Base-by-base conservation (phyloP, 176 grass and related monocot genomes). In the Neostapfia colusana region DNA sequence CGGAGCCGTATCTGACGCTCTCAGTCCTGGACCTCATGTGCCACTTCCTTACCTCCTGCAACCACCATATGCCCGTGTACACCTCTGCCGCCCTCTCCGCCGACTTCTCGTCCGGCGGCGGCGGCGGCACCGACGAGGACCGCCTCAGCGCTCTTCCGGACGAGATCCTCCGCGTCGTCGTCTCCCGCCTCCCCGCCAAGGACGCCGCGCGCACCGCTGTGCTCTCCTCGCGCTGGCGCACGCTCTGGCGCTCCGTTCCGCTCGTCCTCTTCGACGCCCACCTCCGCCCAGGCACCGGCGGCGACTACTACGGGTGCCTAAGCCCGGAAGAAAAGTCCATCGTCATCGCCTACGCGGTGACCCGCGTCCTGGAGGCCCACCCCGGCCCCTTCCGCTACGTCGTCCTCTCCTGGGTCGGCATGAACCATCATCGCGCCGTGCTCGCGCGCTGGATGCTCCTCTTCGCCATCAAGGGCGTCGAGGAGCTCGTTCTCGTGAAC, bases 401-500 rank as follows among this genome's bases (percentile, higher is more conserved):
- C 53, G 2, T 3, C n/a, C 21, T 56, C n/a, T 56, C 53, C n/a
- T 23, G 7, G n/a, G 53, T 21, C n/a, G 8, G 1, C 53, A 56
- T 56, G 53, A 2, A 24, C n/a, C 8, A 9, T 7, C 53, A 24
- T 8, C n/a, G 8, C 53, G 20, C 53, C 53, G 53, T 23, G 53
- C n/a, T 56, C n/a, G 53, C n/a, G 53, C 53, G 53, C 53, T 56
- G 53, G 53, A 10, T 56, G 8, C n/a, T 10, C 53, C n/a, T 56
- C n/a, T n/a, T 56, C n/a, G 53, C 53, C 53, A 3, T 10, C 8
- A 56, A 56, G n/a, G n/a, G n/a, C 20, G 53, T 56, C 53, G 53
- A 56, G n/a, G 53, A 56, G n/a, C 53, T 56, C 53, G n/a, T 56
- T n/a, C 20, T 56, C 53, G n/a, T 56, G n/a, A 56, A 56, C 53